Percentiles rank a stretch among this genome's conserved stretches.
Evolutionary conservation across 2,329 filamentous ascomycete genomes (phyloP).

Genomic region (Penicillium sp.): DNA sequence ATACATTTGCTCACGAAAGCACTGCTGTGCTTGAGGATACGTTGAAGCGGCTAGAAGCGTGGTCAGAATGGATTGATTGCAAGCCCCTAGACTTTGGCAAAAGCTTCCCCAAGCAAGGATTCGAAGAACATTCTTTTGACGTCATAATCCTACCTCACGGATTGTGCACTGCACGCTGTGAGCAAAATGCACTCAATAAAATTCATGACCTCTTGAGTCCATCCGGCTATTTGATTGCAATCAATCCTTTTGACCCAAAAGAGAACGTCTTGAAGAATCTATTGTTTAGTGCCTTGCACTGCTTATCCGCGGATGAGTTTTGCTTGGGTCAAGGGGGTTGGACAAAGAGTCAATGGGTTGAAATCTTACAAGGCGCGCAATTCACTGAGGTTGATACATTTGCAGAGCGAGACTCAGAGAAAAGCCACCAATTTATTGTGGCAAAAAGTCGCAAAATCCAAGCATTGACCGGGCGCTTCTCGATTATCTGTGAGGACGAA

Average conservation of each 20-base stretch:
- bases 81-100: slow-evolving; percentile 11
- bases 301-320: slow-evolving; percentile 1
- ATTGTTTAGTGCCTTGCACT: slow-evolving; percentile 10
- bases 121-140: slow-evolving; percentile 13
- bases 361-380: slow-evolving; percentile 1
- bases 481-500: slow-evolving; percentile 14
- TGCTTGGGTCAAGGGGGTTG: neutral
- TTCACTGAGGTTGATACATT: slow-evolving; percentile 1
- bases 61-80: slow-evolving; percentile 9
- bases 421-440: slow-evolving; percentile 6
- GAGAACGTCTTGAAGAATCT: slow-evolving; percentile 10
- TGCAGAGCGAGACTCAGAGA: neutral
- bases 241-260: slow-evolving; percentile 7
- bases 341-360: neutral
- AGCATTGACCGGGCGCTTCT: neutral
- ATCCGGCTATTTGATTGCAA: slow-evolving; percentile 19
- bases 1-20: slow-evolving; percentile 15
- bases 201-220: slow-evolving; percentile 18
- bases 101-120: slow-evolving; percentile 2
- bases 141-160: slow-evolving; percentile 20
- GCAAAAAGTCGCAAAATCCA: neutral
- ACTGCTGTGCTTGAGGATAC: neutral
- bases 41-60: slow-evolving; percentile 3
- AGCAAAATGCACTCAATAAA: slow-evolving; percentile 8
- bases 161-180: slow-evolving; percentile 12